Conservation (phyloP, 2,329 filamentous ascomycete species). For the Plenodomus lindquistii region DNA sequence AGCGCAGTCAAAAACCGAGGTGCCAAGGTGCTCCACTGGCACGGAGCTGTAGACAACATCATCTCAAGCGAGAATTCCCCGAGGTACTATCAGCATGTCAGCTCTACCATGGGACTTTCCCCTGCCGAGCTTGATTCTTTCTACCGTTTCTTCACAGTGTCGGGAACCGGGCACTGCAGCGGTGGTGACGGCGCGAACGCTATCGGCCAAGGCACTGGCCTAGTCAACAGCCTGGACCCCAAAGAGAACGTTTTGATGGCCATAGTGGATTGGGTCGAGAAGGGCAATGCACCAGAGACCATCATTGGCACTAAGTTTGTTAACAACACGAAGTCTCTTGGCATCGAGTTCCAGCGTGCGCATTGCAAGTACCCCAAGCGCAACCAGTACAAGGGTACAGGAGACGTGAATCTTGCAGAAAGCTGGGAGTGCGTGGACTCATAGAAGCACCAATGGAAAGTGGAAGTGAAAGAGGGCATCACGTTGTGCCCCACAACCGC, state of each 20-base stretch:
- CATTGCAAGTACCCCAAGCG: conserved; percentile 45
- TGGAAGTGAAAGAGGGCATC: not conserved
- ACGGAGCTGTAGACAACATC: conserved; percentile 50
- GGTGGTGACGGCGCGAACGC: conserved; percentile 53
- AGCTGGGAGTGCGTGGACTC: conserved; percentile 40
- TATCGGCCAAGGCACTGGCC: conserved; percentile 33
- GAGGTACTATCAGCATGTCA: conserved; percentile 55
- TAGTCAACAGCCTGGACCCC: conserved; percentile 35
- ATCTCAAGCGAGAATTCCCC: conserved; percentile 52
- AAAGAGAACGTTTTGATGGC: conserved; percentile 53
- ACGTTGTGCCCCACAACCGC: not conserved
- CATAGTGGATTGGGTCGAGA: conserved; percentile 54
- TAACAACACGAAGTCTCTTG: conserved; percentile 31
- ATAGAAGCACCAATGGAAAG: not conserved
- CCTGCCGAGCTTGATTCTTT: conserved; percentile 47
- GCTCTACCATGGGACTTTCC: conserved; percentile 47
- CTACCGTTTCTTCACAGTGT: conserved; percentile 58
- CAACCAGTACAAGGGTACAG: conserved; percentile 39
- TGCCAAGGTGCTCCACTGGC: conserved; percentile 53
- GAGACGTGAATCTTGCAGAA: conserved; percentile 30
- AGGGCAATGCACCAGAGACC: conserved; percentile 47
- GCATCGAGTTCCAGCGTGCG: conserved; percentile 37
- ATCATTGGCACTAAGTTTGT: conserved; percentile 38
- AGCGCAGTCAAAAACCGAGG: conserved; percentile 43
- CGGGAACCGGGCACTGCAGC: conserved; percentile 57